Conservation (phyloP, 257 asterid species). For the Forsythia viridissima region DNA sequence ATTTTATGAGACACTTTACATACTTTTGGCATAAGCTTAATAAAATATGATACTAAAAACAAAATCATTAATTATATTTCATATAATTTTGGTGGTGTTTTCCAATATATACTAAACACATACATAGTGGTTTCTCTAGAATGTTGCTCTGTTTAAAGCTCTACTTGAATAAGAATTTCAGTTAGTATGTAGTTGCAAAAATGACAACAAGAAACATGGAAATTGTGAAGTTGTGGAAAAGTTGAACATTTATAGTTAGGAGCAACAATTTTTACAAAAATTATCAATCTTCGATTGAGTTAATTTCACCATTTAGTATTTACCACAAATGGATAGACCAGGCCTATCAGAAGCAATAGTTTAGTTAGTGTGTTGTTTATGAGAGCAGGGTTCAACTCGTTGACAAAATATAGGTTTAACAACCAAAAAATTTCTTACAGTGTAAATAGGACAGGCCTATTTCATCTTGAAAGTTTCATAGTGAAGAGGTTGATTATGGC, state of each 20-base stretch:
- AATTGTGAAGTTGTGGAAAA: conserved; percentile 12
- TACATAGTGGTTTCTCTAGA: conserved; percentile 1
- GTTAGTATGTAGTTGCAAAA: conserved; percentile 7
- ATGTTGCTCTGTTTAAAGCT: conserved; percentile 10
- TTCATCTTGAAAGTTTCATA: background rate
- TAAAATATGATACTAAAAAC: no score
- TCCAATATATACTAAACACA: no score
- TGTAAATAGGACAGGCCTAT: background rate
- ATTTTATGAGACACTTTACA: no score
- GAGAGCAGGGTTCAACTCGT: background rate
- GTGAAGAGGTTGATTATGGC: background rate
- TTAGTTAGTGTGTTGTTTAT: background rate
- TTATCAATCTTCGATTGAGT: background rate
- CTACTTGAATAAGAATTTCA: conserved; percentile 20
- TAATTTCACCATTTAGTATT: conserved; percentile 16
- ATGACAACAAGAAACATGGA: conserved; percentile 6
- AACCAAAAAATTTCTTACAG: background rate
- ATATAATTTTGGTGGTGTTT: no score
- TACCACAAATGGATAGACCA: background rate
- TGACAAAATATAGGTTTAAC: no score
- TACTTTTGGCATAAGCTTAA: no score
- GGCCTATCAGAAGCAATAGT: background rate
- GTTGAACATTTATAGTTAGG: background rate
- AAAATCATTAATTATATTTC: no score
- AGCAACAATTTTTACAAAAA: conserved; percentile 1